Evolutionary conservation across 495 filamentous ascomycete genomes (phyloP), one percentile per base, ranked within the genome.

Genomic region (Talaromyces proteolyticus): DNA sequence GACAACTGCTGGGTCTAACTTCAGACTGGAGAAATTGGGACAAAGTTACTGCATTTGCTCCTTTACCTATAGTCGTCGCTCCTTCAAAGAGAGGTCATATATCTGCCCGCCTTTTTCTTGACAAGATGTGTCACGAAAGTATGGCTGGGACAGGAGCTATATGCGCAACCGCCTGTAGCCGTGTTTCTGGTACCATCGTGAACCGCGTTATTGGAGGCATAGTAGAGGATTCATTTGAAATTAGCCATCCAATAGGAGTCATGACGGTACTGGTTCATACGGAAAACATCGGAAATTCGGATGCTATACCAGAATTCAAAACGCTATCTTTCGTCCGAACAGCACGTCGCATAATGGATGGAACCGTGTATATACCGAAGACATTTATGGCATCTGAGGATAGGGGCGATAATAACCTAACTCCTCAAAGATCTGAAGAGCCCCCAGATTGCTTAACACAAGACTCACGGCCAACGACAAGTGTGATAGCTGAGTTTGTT

Each of bases 51-150:
- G 24, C 47, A 4, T 50, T 50, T 18, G 47, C 38, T 6, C 47
- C 47, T 42, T 21, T 50, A 12, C 47, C 47, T n/a, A 50, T 50
- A 18, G 42, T 42, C 38, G 47, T 50, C 19, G 47, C 47, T 1
- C 36, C 47, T 37, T 19, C 38, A 14, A 21, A 42, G 12, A 23
- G 45, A 25, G 50, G 50, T 25, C 41, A 51, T 38, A 4, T 51
- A 11, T 25, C 22, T 12, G 50, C 24, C 20, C 40, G 42, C 3
- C 42, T 52, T 5, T 52, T 52, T 17, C 42, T 52, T 8, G 50
- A 46, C 38, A 52, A 46, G 39, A 52, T 52, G 50, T 52, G 50
- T 38, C 50, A 52, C 19, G 26, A 46, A 39, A 52, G 50, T 36
- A 52, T 52, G 42, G 50, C 50, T 16, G 41, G 42, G 7, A 52